A percentile compares a stretch with the other conserved stretches of the same genome.
Evolutionary conservation across 805 yeast genomes (phyloP).

Genomic region (Myxozyma lipomycoides): DNA sequence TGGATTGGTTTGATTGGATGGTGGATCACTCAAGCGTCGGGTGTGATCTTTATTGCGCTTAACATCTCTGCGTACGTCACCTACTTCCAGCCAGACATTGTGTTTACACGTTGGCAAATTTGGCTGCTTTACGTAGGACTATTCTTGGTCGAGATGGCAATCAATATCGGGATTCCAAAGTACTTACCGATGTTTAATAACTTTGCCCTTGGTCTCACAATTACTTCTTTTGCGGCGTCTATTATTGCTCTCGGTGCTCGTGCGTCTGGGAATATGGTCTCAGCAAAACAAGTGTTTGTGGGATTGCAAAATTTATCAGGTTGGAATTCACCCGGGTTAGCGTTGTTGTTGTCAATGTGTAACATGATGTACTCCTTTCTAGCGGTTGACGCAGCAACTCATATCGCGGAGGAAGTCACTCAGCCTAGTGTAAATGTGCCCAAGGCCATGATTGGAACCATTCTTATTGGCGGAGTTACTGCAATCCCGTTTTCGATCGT

Average conservation of each 20-base stretch:
- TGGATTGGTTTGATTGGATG: conserved; percentile 33
- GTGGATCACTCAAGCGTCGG: conserved; percentile 37
- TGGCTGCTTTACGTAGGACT: conserved; percentile 47
- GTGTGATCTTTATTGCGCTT: conserved; percentile 35
- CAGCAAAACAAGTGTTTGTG: conserved; percentile 47
- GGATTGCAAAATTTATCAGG: conserved; percentile 48
- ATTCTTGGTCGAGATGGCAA: conserved; percentile 38
- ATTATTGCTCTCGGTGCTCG: conserved; percentile 47
- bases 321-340: conserved; percentile 53
- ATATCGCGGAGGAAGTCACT: conserved; percentile 63
- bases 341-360: conserved; percentile 59
- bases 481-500: conserved; percentile 21
- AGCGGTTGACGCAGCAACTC: conserved; percentile 67
- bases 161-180: conserved; percentile 2
- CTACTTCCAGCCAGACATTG: conserved; percentile 47
- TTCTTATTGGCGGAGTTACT: conserved; percentile 63
- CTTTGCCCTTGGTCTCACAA: conserved; percentile 49
- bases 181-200: conserved; percentile 48
- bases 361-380: conserved; percentile 69
- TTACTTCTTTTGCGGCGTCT: conserved; percentile 42
- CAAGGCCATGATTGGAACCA: conserved; percentile 57
- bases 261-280: not conserved
- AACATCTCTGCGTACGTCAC: conserved; percentile 34
- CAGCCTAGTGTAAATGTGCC: conserved; percentile 58
- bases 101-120: conserved; percentile 44